Evolutionary conservation across 164 flowering plant genomes (phyloP).

Genomic region (Dillenia turbinata): DNA sequence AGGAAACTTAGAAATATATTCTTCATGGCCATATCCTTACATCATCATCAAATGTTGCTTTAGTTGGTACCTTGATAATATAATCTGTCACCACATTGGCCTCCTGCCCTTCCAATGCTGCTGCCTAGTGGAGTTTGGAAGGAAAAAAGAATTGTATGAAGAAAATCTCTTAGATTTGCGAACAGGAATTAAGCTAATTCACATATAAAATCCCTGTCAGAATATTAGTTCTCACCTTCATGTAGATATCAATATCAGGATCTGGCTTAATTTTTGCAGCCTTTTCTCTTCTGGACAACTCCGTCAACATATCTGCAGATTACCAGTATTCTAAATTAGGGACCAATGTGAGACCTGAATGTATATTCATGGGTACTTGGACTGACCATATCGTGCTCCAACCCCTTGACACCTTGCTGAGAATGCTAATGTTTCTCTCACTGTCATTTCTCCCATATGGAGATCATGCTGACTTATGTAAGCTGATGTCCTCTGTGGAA

Average conservation of each 20-base stretch:
- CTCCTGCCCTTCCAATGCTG: constrained; percentile 65
- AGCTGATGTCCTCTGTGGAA: constrained; percentile 42
- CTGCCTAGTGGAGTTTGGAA: constrained; percentile 33
- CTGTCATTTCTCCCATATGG: constrained; percentile 50
- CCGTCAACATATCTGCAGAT: constrained; percentile 49
- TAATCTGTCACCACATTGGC: constrained; percentile 70
- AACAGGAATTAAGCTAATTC: too few species aligned
- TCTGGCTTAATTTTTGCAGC: constrained; percentile 58
- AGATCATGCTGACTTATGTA: constrained; percentile 53
- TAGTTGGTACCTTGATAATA: constrained; percentile 47
- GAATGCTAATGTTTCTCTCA: constrained; percentile 47
- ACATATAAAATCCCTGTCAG: too few species aligned
- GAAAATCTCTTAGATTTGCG: not conserved
- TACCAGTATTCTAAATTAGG: not conserved
- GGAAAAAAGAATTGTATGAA: not conserved
- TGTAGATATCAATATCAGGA: constrained; percentile 52
- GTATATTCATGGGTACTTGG: too few species aligned
- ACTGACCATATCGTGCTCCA: constrained; percentile 42
- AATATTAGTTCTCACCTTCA: constrained; percentile 36
- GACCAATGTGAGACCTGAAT: not conserved
- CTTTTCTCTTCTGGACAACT: constrained; percentile 54
- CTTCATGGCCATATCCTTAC: too few species aligned
- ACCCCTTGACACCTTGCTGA: constrained; percentile 54
- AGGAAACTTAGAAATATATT: too few species aligned
- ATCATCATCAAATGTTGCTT: too few species aligned